Evolutionary conservation across 495 filamentous ascomycete genomes (phyloP), one percentile per base, ranked within the genome.

Genomic region (Neurospora hispaniola): DNA sequence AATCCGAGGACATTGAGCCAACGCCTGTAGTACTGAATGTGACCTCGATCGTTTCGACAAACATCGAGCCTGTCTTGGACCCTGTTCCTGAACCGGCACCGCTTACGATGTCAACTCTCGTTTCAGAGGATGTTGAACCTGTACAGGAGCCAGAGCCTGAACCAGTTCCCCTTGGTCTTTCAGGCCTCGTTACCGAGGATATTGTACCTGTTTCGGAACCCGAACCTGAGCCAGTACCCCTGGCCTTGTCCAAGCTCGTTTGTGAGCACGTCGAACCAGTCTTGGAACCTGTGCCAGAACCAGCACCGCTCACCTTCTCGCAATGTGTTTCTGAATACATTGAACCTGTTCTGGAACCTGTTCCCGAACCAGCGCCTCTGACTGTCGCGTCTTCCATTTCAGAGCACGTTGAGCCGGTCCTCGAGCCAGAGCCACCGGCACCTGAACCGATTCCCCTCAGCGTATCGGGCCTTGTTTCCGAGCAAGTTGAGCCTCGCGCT

Each of bases 51-150:
- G n/a, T 73, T 39, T 74, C 73, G n/a, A 72, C 75, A 54, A 74
- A 79, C 12, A 70, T 75, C 14, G 78, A 77, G 71, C 78, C 78
- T 40, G 23, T 78, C 27, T 35, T 59, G 39, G 79, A 80, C 41
- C 69, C 72, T 18, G 74, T 70, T 38, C 71, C 68, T 41, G 27
- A 31, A 23, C 73, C 72, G 14, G 77, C 76, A 31, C 20, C 73
- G 5, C 73, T 80, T 23, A 72, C 69, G 35, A 18, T 81, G 20
- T 73, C 80, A 9, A 62, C 75, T 20, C 43, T 82, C 5, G 14
- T 79, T 18, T 76, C 70, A 11, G 76, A 78, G 75, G 69, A 78
- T 42, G 74, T 81, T 16, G 80, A 79, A 66, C 80, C 80, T 5
- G 70, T 75, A 10, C 54, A 69, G 35, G 74, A 77, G 38, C 73